Conservation (phyloP, 1,139 yeast species). For the Pneumocystis oryctolagi region DNA sequence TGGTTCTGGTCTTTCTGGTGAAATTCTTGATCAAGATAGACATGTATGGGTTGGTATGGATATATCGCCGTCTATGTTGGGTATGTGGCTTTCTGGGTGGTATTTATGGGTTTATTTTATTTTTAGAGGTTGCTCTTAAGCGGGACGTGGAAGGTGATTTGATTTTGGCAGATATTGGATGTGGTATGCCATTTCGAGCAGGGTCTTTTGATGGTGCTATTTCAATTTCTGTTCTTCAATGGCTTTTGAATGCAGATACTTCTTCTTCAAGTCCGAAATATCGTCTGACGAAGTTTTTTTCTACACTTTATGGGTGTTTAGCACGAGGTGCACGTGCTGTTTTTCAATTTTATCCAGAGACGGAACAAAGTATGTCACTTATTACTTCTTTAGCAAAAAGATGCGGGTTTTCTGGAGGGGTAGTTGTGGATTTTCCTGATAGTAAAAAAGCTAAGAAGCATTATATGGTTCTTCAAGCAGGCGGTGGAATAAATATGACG, state of each 20-base stretch:
- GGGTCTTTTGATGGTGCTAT: conserved; percentile 97
- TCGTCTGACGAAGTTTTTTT: conserved; percentile 68
- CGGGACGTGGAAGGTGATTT: conserved; percentile 89
- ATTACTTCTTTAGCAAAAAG: conserved; percentile 76
- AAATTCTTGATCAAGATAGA: conserved; percentile 83
- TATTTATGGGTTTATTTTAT: conserved; percentile 22
- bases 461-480: conserved; percentile 81
- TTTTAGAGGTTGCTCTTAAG: conserved; percentile 66
- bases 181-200: conserved; percentile 87
- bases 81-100: neutral
- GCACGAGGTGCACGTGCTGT: conserved; percentile 93
- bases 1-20: conserved; percentile 94
- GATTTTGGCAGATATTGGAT: conserved; percentile 81
- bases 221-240: conserved; percentile 87
- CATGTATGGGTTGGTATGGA: conserved; percentile 96
- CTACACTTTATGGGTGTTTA: conserved; percentile 70
- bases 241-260: conserved; percentile 95
- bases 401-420: conserved; percentile 93
- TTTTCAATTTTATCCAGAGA: conserved; percentile 90
- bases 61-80: conserved; percentile 77
- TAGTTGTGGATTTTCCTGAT: conserved; percentile 86
- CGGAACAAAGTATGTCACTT: conserved; percentile 66
- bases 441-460: conserved; percentile 81
- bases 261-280: conserved; percentile 71
- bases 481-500: conserved; percentile 37